Conservation (phyloP, 495 filamentous ascomycete species). For the Aspergillus bertholletiae region DNA sequence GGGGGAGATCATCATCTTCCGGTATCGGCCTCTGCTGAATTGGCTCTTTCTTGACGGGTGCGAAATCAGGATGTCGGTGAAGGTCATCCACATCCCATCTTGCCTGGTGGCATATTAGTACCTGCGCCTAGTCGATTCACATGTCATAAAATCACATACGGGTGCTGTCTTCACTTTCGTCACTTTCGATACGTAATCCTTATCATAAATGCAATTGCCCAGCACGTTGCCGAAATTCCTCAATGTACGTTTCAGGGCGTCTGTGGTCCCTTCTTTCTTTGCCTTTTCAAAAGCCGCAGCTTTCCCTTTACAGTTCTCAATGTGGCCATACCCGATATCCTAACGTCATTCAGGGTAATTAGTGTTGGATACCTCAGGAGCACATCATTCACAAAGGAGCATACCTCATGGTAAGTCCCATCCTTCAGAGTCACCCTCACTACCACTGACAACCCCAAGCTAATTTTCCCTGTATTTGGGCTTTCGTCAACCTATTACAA, state of each 20-base stretch:
- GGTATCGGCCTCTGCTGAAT: conserved; percentile 30
- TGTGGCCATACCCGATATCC: conserved; percentile 93
- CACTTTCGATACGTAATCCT: conserved; percentile 81
- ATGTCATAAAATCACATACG: conserved; percentile 27
- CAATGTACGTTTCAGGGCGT: conserved; percentile 84
- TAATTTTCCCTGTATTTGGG: conserved; percentile 62
- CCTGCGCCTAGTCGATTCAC: neutral
- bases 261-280: conserved; percentile 96
- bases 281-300: conserved; percentile 94
- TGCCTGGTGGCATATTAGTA: conserved; percentile 30
- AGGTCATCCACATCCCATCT: conserved; percentile 74
- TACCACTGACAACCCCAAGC: conserved; percentile 79
- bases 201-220: conserved; percentile 97
- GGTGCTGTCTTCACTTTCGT: conserved; percentile 72
- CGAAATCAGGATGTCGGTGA: conserved; percentile 74
- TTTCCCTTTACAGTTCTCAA: conserved; percentile 93
- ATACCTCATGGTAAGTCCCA: conserved; percentile 85
- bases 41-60: conserved; percentile 57
- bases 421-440: conserved; percentile 85
- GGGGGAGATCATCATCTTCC: conserved; percentile 40
- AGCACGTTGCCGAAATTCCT: conserved; percentile 94
- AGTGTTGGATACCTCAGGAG: conserved; percentile 6
- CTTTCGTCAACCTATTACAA: conserved; percentile 57
- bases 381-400: neutral
- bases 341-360: conserved; percentile 17